Conservation (phyloP, 495 filamentous ascomycete genomes). For the Opeltia flavorubescens region DNA sequence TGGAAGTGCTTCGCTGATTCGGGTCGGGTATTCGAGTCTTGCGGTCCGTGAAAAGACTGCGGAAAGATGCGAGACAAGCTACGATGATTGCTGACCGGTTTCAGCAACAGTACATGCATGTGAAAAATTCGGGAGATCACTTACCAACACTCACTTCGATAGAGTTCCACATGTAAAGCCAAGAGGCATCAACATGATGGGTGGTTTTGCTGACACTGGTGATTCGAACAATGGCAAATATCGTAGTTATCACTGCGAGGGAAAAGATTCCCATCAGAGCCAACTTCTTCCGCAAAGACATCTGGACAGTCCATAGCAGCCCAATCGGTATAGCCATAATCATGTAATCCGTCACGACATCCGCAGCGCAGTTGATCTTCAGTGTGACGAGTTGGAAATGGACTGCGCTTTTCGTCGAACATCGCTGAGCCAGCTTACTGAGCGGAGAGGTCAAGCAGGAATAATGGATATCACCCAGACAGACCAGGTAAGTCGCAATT, state of each 20-base stretch:
- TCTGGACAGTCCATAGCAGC: slow-evolving; percentile 18
- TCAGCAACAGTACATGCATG: no score
- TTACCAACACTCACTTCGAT: slow-evolving; percentile 13
- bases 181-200: slow-evolving; percentile 8
- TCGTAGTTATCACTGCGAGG: slow-evolving; percentile 18
- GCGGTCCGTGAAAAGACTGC: slow-evolving; percentile 8
- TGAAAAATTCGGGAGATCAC: not conserved
- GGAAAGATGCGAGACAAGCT: slow-evolving; percentile 9
- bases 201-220: slow-evolving; percentile 4
- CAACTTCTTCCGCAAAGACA: slow-evolving; percentile 11
- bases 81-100: slow-evolving; percentile 7
- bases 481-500: slow-evolving; percentile 10
- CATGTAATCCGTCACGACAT: slow-evolving; percentile 20
- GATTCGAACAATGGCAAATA: slow-evolving; percentile 15
- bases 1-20: no score
- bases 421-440: not conserved
- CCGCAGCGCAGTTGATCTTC: slow-evolving; percentile 15
- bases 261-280: slow-evolving; percentile 21
- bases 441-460: slow-evolving; percentile 4
- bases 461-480: slow-evolving; percentile 10
- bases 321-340: slow-evolving; percentile 14
- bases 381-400: slow-evolving; percentile 9
- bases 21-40: no score
- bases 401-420: not conserved
- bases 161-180: slow-evolving; percentile 16